phyloP scores from a whole-genome alignment of 805 yeast genomes.

The Suhomyces prunicola region DNA sequence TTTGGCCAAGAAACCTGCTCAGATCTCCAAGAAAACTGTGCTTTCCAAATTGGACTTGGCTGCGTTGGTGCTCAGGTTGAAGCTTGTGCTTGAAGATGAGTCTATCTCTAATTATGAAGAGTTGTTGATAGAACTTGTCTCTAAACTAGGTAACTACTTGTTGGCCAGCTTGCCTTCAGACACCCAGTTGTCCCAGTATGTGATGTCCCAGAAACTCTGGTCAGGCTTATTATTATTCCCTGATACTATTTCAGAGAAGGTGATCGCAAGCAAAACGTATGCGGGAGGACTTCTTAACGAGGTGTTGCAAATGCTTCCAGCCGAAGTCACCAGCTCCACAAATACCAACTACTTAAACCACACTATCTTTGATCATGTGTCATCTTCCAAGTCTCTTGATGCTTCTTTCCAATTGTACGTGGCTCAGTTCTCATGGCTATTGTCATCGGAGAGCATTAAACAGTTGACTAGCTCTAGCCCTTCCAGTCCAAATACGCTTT shows the following conservation, averaged over 20 bases:
- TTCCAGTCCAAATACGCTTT: not conserved
- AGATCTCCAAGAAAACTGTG: slow-evolving; percentile 32
- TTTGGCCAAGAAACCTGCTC: slow-evolving; percentile 1
- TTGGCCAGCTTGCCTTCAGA: slow-evolving; percentile 12
- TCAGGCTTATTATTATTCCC: not conserved
- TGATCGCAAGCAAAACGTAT: slow-evolving; percentile 21
- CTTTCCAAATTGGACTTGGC: slow-evolving; percentile 47
- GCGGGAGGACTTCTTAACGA: slow-evolving; percentile 33
- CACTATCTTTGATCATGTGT: not conserved
- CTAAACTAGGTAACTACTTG: slow-evolving; percentile 43
- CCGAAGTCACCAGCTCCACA: not conserved
- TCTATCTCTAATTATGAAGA: slow-evolving; percentile 17
- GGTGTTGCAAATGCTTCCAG: slow-evolving; percentile 29
- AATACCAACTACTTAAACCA: not conserved
- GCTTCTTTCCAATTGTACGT: slow-evolving; percentile 15
- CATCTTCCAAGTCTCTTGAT: not conserved
- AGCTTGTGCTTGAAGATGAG: slow-evolving; percentile 22
- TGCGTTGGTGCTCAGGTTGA: slow-evolving; percentile 41
- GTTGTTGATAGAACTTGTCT: slow-evolving; percentile 34
- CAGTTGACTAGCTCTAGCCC: slow-evolving; percentile 3
- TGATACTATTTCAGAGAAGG: not conserved
- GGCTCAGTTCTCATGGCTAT: slow-evolving; percentile 23
- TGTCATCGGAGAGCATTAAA: slow-evolving; percentile 19
- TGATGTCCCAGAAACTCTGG: slow-evolving; percentile 29
- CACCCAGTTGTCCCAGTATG: slow-evolving; percentile 10